Conservation (phyloP, 2,329 filamentous ascomycete species). For the Colletotrichum echinochloae region DNA sequence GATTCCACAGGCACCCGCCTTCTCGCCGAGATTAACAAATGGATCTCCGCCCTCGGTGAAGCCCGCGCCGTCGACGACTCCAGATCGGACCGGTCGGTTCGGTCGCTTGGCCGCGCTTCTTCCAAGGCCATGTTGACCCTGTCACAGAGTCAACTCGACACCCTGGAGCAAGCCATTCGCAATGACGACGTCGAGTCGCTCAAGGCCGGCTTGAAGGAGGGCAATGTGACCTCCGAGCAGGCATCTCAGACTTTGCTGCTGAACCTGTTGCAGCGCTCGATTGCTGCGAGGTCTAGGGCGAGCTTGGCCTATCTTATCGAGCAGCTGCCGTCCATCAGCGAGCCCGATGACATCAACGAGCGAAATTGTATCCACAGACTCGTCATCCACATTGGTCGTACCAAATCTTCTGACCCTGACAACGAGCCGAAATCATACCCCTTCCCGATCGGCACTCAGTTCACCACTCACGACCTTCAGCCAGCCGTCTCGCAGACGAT, state of each 20-base stretch:
- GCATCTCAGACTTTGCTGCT: slow-evolving; percentile 77
- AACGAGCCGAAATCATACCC: slow-evolving; percentile 62
- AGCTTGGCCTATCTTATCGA: slow-evolving; percentile 79
- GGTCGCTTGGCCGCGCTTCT: slow-evolving; percentile 81
- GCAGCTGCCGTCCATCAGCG: slow-evolving; percentile 79
- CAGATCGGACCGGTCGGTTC: slow-evolving; percentile 78
- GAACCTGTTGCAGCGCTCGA: slow-evolving; percentile 82
- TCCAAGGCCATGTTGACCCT: slow-evolving; percentile 81
- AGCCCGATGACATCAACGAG: slow-evolving; percentile 92
- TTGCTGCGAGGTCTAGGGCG: slow-evolving; percentile 74
- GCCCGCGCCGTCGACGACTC: slow-evolving; percentile 81
- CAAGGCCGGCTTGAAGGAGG: slow-evolving; percentile 67
- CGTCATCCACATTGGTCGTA: slow-evolving; percentile 90
- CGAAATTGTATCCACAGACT: slow-evolving; percentile 94
- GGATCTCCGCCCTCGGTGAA: slow-evolving; percentile 86
- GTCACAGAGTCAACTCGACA: slow-evolving; percentile 75
- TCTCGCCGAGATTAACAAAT: slow-evolving; percentile 82
- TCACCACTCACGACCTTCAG: slow-evolving; percentile 80
- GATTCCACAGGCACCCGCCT: slow-evolving; percentile 65
- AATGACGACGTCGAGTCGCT: slow-evolving; percentile 73
- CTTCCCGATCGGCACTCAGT: slow-evolving; percentile 62
- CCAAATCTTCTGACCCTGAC: slow-evolving; percentile 64
- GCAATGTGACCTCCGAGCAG: slow-evolving; percentile 63
- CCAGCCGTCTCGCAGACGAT: slow-evolving; percentile 78
- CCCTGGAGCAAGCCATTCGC: slow-evolving; percentile 78